These are phyloP conservation scores for Scenedesmus sp. DNA, from an alignment of 163 green algal genomes.

Conservation along the genomic window DNA sequence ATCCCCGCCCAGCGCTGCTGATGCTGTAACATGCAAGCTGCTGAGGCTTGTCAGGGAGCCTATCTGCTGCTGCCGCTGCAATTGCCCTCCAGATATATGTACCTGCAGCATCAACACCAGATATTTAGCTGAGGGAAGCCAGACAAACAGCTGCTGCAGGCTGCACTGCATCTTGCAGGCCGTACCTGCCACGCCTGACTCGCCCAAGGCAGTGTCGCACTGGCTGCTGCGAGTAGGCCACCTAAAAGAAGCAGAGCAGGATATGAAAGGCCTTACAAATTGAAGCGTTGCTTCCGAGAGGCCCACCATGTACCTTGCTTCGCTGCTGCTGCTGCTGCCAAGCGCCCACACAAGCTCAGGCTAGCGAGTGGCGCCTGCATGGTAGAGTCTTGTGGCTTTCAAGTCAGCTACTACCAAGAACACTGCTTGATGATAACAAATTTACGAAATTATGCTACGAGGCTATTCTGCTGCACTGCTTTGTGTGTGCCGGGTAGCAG, in stretches of 20 bases:
- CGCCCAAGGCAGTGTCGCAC: constrained; percentile 11
- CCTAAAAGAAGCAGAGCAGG: background rate
- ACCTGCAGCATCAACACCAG: background rate
- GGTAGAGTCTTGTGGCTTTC: background rate
- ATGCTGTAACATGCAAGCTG: constrained; percentile 40
- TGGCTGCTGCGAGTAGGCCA: constrained; percentile 24
- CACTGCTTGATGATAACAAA: background rate
- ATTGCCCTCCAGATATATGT: background rate
- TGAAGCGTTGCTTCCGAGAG: background rate
- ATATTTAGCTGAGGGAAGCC: background rate
- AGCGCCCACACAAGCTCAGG: constrained; percentile 9
- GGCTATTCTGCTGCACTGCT: background rate
- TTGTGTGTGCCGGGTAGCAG: background rate
- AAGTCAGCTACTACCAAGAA: background rate
- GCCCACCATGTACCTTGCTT: background rate
- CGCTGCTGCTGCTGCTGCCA: constrained; percentile 13
- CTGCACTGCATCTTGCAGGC: background rate
- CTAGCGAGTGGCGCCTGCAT: background rate
- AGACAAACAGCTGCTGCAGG: background rate
- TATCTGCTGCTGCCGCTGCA: constrained; percentile 38
- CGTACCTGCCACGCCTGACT: constrained; percentile 29
- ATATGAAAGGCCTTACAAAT: background rate
- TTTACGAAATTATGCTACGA: background rate
- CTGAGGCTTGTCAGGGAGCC: constrained; percentile 34
- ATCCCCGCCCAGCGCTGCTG: constrained; percentile 32